These are phyloP conservation scores for Phaeosphaeriaceae sp. DNA, from an alignment of 2,329 filamentous ascomycete genomes.

Conservation along the genomic window DNA sequence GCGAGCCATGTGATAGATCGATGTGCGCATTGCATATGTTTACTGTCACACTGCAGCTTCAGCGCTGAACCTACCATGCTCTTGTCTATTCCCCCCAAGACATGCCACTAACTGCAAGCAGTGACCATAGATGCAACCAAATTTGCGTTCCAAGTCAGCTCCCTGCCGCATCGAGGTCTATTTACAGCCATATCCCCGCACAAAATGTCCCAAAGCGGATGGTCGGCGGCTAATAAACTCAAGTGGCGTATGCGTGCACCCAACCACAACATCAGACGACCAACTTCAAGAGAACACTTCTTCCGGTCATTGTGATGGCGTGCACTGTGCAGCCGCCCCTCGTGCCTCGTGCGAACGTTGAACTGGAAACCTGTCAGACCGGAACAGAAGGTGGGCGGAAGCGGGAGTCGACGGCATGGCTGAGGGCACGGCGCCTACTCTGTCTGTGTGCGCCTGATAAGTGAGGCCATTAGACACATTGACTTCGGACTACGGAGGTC, in stretches of 20 bases:
- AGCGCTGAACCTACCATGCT: too few relatives aligned
- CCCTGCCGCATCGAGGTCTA: conserved; percentile 36
- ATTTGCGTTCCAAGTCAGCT: conserved; percentile 20
- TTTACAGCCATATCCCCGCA: conserved; percentile 42
- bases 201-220: conserved; percentile 38
- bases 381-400: conserved; percentile 18
- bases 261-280: conserved; percentile 30
- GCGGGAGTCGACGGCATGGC: conserved; percentile 17
- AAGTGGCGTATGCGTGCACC: conserved; percentile 34
- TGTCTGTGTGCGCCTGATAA: too few relatives aligned
- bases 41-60: conserved; percentile 45
- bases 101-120: conserved; percentile 17
- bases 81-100: too few relatives aligned
- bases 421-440: conserved; percentile 37
- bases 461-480: too few relatives aligned
- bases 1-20: conserved; percentile 37
- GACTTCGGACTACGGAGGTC: too few relatives aligned
- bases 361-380: conserved; percentile 18
- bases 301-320: too few relatives aligned
- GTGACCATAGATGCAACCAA: conserved; percentile 24
- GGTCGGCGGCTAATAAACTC: conserved; percentile 42
- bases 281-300: conserved; percentile 9
- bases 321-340: too few relatives aligned
- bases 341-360: too few relatives aligned
- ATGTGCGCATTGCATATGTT: conserved; percentile 30